Percentiles rank a stretch among this genome's conserved stretches.
These are phyloP conservation scores for Eutypella sp. DNA, from an alignment of 2,329 filamentous ascomycete species.

Conservation along the genomic window DNA sequence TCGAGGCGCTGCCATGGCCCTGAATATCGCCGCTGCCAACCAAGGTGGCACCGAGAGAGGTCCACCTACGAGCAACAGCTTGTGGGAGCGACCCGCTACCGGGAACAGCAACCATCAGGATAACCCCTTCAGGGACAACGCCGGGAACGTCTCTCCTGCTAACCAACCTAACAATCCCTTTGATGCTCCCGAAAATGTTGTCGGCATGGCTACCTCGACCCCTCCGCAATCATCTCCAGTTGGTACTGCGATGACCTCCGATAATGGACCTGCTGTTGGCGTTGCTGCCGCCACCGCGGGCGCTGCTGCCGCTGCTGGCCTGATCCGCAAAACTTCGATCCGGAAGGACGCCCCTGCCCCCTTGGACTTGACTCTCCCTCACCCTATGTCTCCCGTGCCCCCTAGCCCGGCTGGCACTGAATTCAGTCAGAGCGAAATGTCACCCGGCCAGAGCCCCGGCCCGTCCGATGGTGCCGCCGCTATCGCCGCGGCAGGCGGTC, in stretches of 20 bases:
- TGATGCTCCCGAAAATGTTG: slow-evolving; percentile 29
- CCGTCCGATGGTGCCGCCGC: slow-evolving; percentile 50
- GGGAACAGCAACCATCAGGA: slow-evolving; percentile 45
- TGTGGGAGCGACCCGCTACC: slow-evolving; percentile 45
- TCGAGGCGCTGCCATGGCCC: slow-evolving; percentile 39
- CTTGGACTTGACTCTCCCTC: slow-evolving; percentile 46
- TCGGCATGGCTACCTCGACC: slow-evolving; percentile 33
- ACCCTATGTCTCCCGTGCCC: slow-evolving; percentile 34
- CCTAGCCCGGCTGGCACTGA: slow-evolving; percentile 61
- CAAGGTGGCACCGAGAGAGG: slow-evolving; percentile 15
- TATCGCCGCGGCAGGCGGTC: slow-evolving; percentile 58
- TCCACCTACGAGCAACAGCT: slow-evolving; percentile 29
- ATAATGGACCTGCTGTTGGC: slow-evolving; percentile 28
- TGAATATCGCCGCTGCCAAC: slow-evolving; percentile 25
- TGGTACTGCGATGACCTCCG: slow-evolving; percentile 7
- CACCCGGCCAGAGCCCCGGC: slow-evolving; percentile 39
- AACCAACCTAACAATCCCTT: slow-evolving; percentile 31
- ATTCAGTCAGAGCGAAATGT: slow-evolving; percentile 53
- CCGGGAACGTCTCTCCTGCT: slow-evolving; percentile 33
- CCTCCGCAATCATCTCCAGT: slow-evolving; percentile 22
- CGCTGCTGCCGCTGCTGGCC: slow-evolving; percentile 30
- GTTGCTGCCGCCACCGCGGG: slow-evolving; percentile 35
- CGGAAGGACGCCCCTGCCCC: slow-evolving; percentile 47
- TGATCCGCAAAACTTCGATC: slow-evolving; percentile 52
- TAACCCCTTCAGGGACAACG: slow-evolving; percentile 69